Evolutionary conservation across 768 basidiomycete genomes (phyloP).

Genomic region (Saitozyma podzolica): DNA sequence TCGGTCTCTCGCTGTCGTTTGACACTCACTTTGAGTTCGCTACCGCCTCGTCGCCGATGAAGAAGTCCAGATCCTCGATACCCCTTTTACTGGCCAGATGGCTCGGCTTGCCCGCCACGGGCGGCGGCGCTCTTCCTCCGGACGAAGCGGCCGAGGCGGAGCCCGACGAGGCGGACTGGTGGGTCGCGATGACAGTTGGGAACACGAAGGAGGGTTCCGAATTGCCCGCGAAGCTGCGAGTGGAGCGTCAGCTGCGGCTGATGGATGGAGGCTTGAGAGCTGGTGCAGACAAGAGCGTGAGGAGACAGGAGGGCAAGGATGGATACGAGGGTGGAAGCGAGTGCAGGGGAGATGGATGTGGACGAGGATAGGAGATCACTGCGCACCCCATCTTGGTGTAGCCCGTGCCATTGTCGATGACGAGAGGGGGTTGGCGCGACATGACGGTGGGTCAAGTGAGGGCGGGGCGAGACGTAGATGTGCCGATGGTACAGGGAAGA

Average conservation of each 20-base stretch:
- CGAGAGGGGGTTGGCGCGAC: conserved; percentile 87
- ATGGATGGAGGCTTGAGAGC: neutral
- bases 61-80: conserved; percentile 98
- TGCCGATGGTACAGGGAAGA: no score
- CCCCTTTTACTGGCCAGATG: conserved; percentile 95
- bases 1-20: neutral
- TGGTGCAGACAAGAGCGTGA: neutral
- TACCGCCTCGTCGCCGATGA: conserved; percentile 96
- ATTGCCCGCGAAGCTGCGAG: conserved; percentile 86
- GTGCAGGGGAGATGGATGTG: neutral
- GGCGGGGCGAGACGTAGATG: neutral
- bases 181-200: conserved; percentile 93
- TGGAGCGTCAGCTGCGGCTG: neutral
- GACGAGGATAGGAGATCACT: neutral
- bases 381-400: conserved; percentile 93
- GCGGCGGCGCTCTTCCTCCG: conserved; percentile 52
- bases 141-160: conserved; percentile 54
- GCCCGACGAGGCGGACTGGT: conserved; percentile 62
- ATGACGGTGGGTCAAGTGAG: conserved; percentile 54
- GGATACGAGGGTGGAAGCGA: neutral
- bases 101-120: conserved; percentile 79
- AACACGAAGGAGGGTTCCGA: conserved; percentile 99
- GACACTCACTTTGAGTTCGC: conserved; percentile 73
- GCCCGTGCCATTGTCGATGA: conserved; percentile 97
- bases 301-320: neutral